Evolutionary conservation across 176 grass and related monocot genomes (phyloP).

Genomic region (Miscanthus lutarioriparius): DNA sequence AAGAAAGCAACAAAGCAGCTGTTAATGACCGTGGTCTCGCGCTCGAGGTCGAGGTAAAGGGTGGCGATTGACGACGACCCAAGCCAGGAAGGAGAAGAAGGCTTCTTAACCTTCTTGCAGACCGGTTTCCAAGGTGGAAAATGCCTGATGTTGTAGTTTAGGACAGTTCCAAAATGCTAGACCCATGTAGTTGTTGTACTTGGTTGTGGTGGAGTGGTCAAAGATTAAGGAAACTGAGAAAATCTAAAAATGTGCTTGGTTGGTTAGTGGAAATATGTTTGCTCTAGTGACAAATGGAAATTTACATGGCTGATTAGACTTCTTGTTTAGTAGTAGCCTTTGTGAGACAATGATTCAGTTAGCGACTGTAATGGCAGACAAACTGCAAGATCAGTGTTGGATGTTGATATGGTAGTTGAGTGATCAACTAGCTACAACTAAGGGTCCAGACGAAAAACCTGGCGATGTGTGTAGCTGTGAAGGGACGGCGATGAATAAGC

Average conservation of each 20-base stretch:
- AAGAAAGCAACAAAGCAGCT: constrained; percentile 48
- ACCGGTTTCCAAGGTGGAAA: neutral
- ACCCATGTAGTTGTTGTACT: neutral
- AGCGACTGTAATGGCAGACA: neutral
- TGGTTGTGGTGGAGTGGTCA: neutral
- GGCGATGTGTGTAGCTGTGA: neutral
- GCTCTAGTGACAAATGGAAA: neutral
- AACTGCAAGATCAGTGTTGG: constrained; percentile 25
- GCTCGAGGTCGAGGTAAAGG: constrained; percentile 33
- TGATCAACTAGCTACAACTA: neutral
- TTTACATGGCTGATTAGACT: neutral
- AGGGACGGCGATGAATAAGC: neutral
- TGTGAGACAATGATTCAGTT: neutral
- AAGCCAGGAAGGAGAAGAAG: neutral
- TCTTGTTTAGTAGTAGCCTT: neutral
- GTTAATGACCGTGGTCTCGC: constrained; percentile 28
- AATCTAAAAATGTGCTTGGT: neutral
- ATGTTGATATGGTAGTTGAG: neutral
- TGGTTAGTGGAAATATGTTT: neutral
- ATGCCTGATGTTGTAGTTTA: neutral
- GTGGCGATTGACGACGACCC: neutral
- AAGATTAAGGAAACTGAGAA: neutral
- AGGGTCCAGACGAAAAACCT: neutral
- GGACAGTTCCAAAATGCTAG: neutral
- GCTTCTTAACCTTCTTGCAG: constrained; percentile 21